Evolutionary conservation across 768 basidiomycete species (phyloP), one percentile per base, ranked within the genome.

Genomic region (Podaxis rugospora): DNA sequence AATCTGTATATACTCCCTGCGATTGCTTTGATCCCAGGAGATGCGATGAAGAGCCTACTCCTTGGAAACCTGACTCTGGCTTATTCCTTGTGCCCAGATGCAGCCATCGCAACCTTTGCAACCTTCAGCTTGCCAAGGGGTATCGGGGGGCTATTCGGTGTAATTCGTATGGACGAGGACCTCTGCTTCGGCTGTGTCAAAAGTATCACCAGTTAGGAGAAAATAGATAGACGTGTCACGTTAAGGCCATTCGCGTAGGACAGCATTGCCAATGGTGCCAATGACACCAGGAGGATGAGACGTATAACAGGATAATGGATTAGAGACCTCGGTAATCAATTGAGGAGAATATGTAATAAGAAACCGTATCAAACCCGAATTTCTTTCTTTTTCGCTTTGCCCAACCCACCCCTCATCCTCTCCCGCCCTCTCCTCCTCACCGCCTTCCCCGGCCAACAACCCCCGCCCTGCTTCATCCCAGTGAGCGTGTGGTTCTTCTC

Each of bases 1-100:
- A 73, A 37, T 65, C 5, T 64, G 61, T 11, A 67, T 61, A 59
- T 72, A 72, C 9, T 71, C 67, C 21, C 64, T 67, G 13, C 25
- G 16, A 44, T 7, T 16, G 2, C 51, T 13, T 47, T 36, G 49
- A 37, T 7, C 2, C 6, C 32, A 7, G 58, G 54, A 9, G 14
- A 4, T 7, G 59, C 2, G 37, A 10, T n/a, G 47, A 21, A 21
- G n/a, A 36, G 32, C 66, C 58, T 63, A 71, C 69, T 68, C 67
- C 55, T 70, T 69, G 23, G 55, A 57, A 6, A 72, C 71, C 18
- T 64, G 44, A 5, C 56, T 65, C 57, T 67, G 67, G 55, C 66
- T 68, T 52, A 71, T 66, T 3, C 70, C 70, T 42, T 68, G 68
- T 3, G 69, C 71, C 70, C 71, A 71, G 9, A 72, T 61, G 51